A percentile compares a stretch with the other conserved stretches of the same genome.
Conservation (phyloP, 176 grass and related monocot species). For the Carex scoparia region DNA sequence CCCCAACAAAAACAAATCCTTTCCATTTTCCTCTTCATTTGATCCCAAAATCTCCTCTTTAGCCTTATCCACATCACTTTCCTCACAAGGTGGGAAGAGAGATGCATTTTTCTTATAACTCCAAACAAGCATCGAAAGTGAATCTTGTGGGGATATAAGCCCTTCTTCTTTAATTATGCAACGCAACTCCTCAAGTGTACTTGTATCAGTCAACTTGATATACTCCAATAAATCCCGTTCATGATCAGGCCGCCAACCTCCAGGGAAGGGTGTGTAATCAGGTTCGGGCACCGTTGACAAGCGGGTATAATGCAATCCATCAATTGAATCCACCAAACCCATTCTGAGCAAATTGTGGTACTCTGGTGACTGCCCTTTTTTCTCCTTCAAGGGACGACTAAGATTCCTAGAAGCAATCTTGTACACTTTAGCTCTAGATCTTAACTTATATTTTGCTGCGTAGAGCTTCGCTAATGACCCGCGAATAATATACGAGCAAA, state of each 20-base stretch:
- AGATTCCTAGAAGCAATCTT: conserved; percentile 97
- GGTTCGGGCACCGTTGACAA: conserved; percentile 97
- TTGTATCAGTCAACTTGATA: conserved; percentile 67
- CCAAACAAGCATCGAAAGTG: conserved; percentile 92
- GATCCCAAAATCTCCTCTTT: conserved; percentile 43
- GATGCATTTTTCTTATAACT: conserved; percentile 91
- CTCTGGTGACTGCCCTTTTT: conserved; percentile 88
- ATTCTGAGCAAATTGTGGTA: conserved; percentile 94
- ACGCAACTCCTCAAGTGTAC: conserved; percentile 57
- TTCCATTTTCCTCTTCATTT: conserved; percentile 36
- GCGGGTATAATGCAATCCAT: conserved; percentile 90
- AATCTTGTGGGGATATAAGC: conserved; percentile 77
- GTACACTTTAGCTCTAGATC: conserved; percentile 97
- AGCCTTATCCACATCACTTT: conserved; percentile 29
- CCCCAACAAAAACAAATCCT: conserved; percentile 15
- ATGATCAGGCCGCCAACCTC: conserved; percentile 71
- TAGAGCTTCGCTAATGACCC: conserved; percentile 88
- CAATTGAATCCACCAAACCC: conserved; percentile 85
- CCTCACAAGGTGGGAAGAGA: conserved; percentile 43
- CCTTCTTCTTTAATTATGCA: conserved; percentile 72
- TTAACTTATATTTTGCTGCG: conserved; percentile 94
- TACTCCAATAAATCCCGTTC: conserved; percentile 84
- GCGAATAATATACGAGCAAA: conserved; percentile 92
- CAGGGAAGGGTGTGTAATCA: conserved; percentile 72
- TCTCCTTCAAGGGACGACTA: conserved; percentile 90